Evolutionary conservation across 2,329 filamentous ascomycete genomes (phyloP).

Genomic region (Sphaerulina vaccinii): DNA sequence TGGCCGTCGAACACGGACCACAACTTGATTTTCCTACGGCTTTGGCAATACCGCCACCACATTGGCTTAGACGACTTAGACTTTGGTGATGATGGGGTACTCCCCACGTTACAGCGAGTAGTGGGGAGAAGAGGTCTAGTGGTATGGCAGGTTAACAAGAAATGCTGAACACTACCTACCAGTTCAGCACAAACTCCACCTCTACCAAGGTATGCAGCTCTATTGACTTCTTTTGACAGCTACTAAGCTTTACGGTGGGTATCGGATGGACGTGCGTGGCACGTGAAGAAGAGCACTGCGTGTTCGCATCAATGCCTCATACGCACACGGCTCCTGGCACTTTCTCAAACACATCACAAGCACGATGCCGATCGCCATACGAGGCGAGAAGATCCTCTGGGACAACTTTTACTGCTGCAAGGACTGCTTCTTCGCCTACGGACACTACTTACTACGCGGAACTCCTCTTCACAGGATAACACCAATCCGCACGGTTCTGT

Average conservation of each 20-base stretch:
- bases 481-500: neutral
- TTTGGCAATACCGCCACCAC: constrained; percentile 67
- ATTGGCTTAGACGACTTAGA: constrained; percentile 79
- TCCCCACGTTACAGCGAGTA: constrained; percentile 67
- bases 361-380: neutral
- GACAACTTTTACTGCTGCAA: neutral
- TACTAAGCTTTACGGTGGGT: neutral
- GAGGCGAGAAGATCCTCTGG: neutral
- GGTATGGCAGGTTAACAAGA: constrained; percentile 44
- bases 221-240: neutral
- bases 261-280: neutral
- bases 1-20: constrained; percentile 17
- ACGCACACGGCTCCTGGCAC: no score
- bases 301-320: no score
- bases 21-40: constrained; percentile 58
- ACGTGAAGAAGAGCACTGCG: no score
- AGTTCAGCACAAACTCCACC: neutral
- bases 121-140: constrained; percentile 47
- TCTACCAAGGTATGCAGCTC: neutral
- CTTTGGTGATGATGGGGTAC: constrained; percentile 73
- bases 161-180: constrained; percentile 32
- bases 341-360: neutral
- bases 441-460: neutral
- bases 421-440: neutral
- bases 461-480: neutral